These are phyloP conservation scores for Aspergillus carbonarius DNA, from an alignment of 2,329 filamentous ascomycete species.

Conservation along the genomic window DNA sequence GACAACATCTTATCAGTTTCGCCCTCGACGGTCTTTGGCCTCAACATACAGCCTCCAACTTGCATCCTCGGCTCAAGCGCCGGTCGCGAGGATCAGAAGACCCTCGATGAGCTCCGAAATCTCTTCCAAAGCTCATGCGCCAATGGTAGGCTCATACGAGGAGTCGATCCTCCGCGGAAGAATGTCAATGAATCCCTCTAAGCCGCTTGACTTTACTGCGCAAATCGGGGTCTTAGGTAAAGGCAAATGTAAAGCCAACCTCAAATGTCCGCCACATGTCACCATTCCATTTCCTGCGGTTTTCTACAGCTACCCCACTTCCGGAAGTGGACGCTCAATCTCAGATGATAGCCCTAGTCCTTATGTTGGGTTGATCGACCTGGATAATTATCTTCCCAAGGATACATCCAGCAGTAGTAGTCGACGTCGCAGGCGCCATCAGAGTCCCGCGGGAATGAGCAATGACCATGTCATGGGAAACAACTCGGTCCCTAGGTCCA, in stretches of 20 bases:
- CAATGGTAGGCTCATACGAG: conserved; percentile 97
- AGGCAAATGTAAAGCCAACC: conserved; percentile 80
- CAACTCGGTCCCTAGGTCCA: conserved; percentile 8
- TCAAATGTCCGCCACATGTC: conserved; percentile 86
- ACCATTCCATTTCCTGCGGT: conserved; percentile 89
- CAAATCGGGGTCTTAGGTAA: conserved; percentile 92
- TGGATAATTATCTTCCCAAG: conserved; percentile 73
- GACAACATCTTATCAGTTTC: conserved; percentile 68
- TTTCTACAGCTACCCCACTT: conserved; percentile 86
- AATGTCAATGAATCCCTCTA: conserved; percentile 95
- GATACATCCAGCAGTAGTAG: conserved; percentile 41
- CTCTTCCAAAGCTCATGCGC: conserved; percentile 80
- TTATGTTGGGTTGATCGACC: conserved; percentile 88
- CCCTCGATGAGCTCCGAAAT: conserved; percentile 72
- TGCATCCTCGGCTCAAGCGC: conserved; percentile 45
- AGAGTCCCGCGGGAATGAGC: conserved; percentile 24
- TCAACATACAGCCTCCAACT: conserved; percentile 55
- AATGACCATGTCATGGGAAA: conserved; percentile 16
- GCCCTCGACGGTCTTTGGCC: conserved; percentile 72
- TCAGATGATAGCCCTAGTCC: conserved; percentile 86
- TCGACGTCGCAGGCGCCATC: conserved; percentile 40
- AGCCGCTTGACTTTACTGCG: conserved; percentile 86
- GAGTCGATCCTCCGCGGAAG: conserved; percentile 91
- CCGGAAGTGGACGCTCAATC: conserved; percentile 61
- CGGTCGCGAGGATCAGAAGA: conserved; percentile 51